phyloP scores from a whole-genome alignment of 257 asterid genomes.

The Gentiana dahurica region DNA sequence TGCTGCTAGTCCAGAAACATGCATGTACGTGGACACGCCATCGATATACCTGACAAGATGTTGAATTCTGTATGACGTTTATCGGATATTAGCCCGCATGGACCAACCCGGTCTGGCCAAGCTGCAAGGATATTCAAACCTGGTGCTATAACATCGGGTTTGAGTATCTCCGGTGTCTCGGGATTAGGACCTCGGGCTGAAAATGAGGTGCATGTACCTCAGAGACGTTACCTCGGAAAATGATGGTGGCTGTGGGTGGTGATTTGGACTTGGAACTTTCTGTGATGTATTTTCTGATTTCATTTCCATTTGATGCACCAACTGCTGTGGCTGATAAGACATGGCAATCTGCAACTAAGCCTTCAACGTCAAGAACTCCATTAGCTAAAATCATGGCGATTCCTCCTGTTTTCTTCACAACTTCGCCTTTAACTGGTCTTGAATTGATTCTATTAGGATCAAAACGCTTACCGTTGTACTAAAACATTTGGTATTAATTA shows the following conservation, averaged over 20 bases:
- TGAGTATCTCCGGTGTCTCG: constrained; percentile 63
- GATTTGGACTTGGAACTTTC: constrained; percentile 24
- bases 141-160: constrained; percentile 88
- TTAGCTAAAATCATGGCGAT: constrained; percentile 79
- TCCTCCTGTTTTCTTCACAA: constrained; percentile 85
- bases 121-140: constrained; percentile 87
- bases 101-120: constrained; percentile 72
- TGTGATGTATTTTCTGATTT: constrained; percentile 53
- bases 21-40: constrained; percentile 66
- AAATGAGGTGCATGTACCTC: constrained; percentile 28
- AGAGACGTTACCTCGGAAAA: constrained; percentile 30
- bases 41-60: constrained; percentile 74
- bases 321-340: constrained; percentile 74
- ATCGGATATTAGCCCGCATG: constrained; percentile 58
- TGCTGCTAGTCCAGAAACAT: constrained; percentile 77
- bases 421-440: constrained; percentile 73
- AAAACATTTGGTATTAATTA: too few species aligned
- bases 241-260: constrained; percentile 42
- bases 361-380: constrained; percentile 78
- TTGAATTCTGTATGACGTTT: constrained; percentile 65
- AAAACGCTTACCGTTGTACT: too few species aligned
- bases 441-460: constrained; percentile 37
- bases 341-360: constrained; percentile 82
- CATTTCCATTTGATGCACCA: constrained; percentile 53
- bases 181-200: constrained; percentile 90